Base-by-base conservation (phyloP, 1,284 basidiomycete species). In the Cryptococcus sp. region DNA sequence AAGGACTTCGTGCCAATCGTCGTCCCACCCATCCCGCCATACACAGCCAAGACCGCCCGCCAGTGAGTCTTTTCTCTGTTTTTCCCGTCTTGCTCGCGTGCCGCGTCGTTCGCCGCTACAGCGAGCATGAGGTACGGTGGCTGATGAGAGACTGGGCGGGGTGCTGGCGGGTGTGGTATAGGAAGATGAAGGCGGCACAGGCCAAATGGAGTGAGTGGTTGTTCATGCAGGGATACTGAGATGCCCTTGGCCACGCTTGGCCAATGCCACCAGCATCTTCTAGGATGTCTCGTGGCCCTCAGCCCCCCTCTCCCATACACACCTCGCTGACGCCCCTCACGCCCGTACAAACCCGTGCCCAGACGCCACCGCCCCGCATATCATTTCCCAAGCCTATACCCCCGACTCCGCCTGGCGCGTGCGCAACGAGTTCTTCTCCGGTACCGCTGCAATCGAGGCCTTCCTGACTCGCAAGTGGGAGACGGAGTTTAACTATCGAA, bases 371-470 rank as follows among this genome's bases (percentile, higher is more conserved):
- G 55, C 70, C 28, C 66, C 75, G 0, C 46, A 61, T 18, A 61
- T 61, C 23, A 67, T 76, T 24, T 64, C 77, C 1, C 72, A 77
- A 4, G 83, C 82, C 0, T 85, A 85, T 71, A 84, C 83, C 0
- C 61, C 68, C 23, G 81, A 84, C 65, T 82, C 79, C 4, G 74
- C 82, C 63, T 85, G 84, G 84, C 77, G 85, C 23, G 85, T 85
- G 72, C 76, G 85, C 42, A 80, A 80, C 62, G 54, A 69, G 16
- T 86, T 85, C 70, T 65, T 82, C 56, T 63, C 65, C 33, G 84
- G 84, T 0, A 78, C 77, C 36, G 75, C 76, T 4, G 78, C 79
- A 50, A 81, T 85, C 48, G 74, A 79, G 56, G 62, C 72, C 47
- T 84, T 85, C 69, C 68, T 85, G 52, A 77, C 71, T 12, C 71